Evolutionary conservation across 345 rosid genomes (phyloP).

Genomic region (Crucihimalaya himalaica): DNA sequence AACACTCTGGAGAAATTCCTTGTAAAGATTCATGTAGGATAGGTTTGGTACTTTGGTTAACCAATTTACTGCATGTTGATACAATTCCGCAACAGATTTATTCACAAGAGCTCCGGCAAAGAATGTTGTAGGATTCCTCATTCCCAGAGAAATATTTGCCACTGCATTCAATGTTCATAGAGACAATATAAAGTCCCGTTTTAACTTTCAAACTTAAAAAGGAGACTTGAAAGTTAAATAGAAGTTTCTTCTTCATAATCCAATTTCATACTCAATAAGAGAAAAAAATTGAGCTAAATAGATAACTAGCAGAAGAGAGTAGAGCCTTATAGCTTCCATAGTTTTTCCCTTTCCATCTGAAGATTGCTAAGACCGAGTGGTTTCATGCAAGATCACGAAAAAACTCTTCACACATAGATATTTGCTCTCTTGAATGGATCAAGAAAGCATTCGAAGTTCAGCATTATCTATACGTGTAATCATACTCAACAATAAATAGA

Average conservation of each 20-base stretch:
- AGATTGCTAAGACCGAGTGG: slow-evolving; percentile 10
- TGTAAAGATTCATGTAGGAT: slow-evolving; percentile 30
- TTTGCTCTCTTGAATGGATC: not conserved
- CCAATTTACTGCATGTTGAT: not conserved
- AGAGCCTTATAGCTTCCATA: not conserved
- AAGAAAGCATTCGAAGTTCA: not conserved
- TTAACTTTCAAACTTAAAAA: no score
- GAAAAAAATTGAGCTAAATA: not conserved
- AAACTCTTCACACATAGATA: not conserved
- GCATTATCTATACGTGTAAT: not conserved
- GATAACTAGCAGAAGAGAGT: not conserved
- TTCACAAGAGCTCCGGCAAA: slow-evolving; percentile 78
- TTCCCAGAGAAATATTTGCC: slow-evolving; percentile 81
- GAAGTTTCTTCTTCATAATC: not conserved
- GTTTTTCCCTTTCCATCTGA: slow-evolving; percentile 17
- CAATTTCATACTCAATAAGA: not conserved
- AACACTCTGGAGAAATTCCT: slow-evolving; percentile 85
- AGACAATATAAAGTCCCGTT: not conserved
- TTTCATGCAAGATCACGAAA: slow-evolving; percentile 22
- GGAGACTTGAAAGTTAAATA: slow-evolving; percentile 50
- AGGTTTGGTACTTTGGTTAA: not conserved
- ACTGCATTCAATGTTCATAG: slow-evolving; percentile 47
- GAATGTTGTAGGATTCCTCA: slow-evolving; percentile 87
- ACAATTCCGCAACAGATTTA: slow-evolving; percentile 36
- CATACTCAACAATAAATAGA: not conserved